Base-by-base conservation (phyloP, 306 rosid species). In the Lotus japonicus region DNA sequence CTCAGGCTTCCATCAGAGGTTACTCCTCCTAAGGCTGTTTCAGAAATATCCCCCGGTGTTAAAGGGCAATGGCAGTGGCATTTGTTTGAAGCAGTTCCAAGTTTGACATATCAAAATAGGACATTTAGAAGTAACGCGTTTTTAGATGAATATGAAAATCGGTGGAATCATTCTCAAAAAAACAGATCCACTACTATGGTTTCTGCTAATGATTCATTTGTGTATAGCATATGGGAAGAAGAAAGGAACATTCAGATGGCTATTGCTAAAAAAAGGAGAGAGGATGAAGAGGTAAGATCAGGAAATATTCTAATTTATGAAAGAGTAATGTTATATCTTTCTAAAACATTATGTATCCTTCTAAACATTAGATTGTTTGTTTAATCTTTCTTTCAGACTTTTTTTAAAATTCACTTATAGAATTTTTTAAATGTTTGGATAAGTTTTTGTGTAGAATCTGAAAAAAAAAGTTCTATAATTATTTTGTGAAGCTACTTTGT, bases 151-250 rank as follows among this genome's bases (percentile, higher is more conserved):
- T 84, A 81, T 7, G 92, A 90, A 76, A 79, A 79, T 73, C 87
- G 63, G 55, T 88, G 91, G 87, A 88, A 91, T 72, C 77, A 38
- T 66, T 73, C 91, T 76, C 82, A 72, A 63, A 82, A 64, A 77
- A 71, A 73, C 58, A 83, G 60, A 70, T 75, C 72, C 13, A 56
- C 58, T 66, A 36, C 61, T 15, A 33, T 64, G 11, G 53, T 50
- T 81, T 72, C 84, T 39, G 77, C 64, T 64, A 54, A 67, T 68
- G 87, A 83, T 82, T 59, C 84, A 16, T 88, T 87, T 82, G 55
- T 91, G 59, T 91, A 95, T 57, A 82, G 83, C 77, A 74, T 95
- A 78, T 95, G 99, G 99, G 96, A 83, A 77, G 99, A 95, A 78
- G 96, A 95, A 79, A 91, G 63, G 76, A 13, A 33, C 14, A 72